Base-by-base conservation (phyloP, 257 asterid species). In the Cordia subcordata region DNA sequence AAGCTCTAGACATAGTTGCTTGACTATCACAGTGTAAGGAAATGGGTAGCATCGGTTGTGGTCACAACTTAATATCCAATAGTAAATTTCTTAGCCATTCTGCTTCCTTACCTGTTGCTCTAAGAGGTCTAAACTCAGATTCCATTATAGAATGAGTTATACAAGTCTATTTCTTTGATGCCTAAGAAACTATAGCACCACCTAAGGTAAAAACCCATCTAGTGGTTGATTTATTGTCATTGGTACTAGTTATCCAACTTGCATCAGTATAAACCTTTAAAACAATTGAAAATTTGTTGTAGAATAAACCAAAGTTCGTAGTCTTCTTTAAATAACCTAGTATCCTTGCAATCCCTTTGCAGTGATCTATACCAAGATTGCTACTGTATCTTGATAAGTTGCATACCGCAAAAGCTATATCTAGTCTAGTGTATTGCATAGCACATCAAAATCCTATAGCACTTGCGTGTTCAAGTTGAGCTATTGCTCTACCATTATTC, bases 81-180 rank as follows among this genome's bases (percentile, higher is more conserved):
- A 49, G 35, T 10, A 56, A 5, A 27, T 35, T 14, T 11, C 52
- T 45, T 11, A 65, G 38, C 58, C 70, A 65, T 20, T 46, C 42
- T 0, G 42, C 55, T 23, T 66, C 61, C 20, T 59, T 38, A 17
- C 60, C 38, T 0, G 17, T 10, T 8, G 8, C 13, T 21, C 16
- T 23, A 0, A 49, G 11, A 8, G 15, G 60, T n/a, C 57, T 6
- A 11, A 66, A 57, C 14, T 64, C 57, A 0, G 37, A 8, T 55
- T 32, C 22, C 22, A 55, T 55, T 0, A 62, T 64, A 0, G 39
- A 56, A 13, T 14, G 6, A 1, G 53, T 37, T 12, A 53, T 52
- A 4, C 33, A 18, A 19, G 49, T 49, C 16, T 58, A 17, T 9
- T 66, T 51, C 55, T 66, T 50, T 18, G 55, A 66, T 0, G 20